These are phyloP conservation scores for Aspergillus homomorphus DNA, from an alignment of 495 filamentous ascomycete genomes.

Conservation along the genomic window DNA sequence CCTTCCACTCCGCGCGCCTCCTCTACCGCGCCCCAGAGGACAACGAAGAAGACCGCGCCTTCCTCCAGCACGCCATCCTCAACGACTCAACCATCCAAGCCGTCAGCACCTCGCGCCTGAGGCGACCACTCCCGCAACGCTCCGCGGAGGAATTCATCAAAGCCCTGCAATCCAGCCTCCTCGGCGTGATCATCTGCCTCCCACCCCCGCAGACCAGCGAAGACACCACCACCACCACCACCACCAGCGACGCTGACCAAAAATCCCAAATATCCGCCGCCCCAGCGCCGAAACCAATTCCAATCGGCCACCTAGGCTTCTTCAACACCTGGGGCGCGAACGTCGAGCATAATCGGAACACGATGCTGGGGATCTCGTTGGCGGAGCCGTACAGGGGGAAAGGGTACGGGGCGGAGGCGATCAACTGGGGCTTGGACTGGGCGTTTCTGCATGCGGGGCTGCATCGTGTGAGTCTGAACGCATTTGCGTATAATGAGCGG, in stretches of 20 bases:
- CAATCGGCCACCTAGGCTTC: neutral
- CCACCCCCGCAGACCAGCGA: neutral
- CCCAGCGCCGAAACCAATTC: too few relatives aligned
- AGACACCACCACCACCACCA: neutral
- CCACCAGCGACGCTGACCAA: neutral
- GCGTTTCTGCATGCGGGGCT: slow-evolving; percentile 3
- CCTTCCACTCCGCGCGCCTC: neutral
- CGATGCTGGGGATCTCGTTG: neutral
- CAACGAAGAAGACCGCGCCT: neutral
- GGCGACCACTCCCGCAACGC: neutral
- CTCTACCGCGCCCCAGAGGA: neutral
- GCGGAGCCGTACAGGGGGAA: neutral
- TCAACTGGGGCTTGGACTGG: slow-evolving; percentile 2
- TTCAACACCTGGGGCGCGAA: neutral
- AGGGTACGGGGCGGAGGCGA: slow-evolving; percentile 3
- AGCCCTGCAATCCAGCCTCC: neutral
- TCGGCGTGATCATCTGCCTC: neutral
- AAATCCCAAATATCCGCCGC: too few relatives aligned
- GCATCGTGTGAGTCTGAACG: neutral
- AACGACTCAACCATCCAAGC: neutral
- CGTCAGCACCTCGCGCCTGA: neutral
- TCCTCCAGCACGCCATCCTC: neutral
- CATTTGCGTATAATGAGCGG: neutral
- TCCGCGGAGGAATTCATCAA: neutral
- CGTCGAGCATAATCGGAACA: neutral